Evolutionary conservation across 1,284 basidiomycete species (phyloP).

Genomic region (Ganoderma boninense): DNA sequence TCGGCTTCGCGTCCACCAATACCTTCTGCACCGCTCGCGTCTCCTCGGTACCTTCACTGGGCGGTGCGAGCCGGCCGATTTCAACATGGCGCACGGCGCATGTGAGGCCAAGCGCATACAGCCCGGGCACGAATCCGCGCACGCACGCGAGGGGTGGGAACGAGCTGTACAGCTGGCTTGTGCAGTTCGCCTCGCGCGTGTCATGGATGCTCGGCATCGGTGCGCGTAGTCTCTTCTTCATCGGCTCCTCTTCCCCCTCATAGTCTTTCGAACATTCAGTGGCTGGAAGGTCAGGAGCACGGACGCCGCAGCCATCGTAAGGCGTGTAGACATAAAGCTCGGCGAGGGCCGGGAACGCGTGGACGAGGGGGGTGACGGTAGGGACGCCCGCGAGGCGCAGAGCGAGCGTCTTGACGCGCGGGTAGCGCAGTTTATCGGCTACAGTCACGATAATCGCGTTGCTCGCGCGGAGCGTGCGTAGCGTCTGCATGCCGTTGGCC

Average conservation of each 20-base stretch:
- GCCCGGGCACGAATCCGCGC: slow-evolving; percentile 26
- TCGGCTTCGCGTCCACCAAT: slow-evolving; percentile 21
- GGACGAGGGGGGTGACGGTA: slow-evolving; percentile 29
- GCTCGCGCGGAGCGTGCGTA: slow-evolving; percentile 21
- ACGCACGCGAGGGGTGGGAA: slow-evolving; percentile 25
- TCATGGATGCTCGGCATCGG: slow-evolving; percentile 21
- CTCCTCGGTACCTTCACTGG: slow-evolving; percentile 17
- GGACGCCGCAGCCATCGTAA: slow-evolving; percentile 25
- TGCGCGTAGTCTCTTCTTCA: background rate
- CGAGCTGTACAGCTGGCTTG: slow-evolving; percentile 25
- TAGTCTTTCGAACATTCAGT: background rate
- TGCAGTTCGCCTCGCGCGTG: slow-evolving; percentile 26
- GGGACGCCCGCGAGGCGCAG: slow-evolving; percentile 27
- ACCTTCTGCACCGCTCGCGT: slow-evolving; percentile 16
- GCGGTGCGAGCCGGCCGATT: slow-evolving; percentile 22
- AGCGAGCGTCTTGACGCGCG: slow-evolving; percentile 22
- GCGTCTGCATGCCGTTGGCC: slow-evolving; percentile 19
- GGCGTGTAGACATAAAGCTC: slow-evolving; percentile 31
- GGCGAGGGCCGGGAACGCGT: slow-evolving; percentile 25
- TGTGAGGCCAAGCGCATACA: slow-evolving; percentile 26
- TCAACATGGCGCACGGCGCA: slow-evolving; percentile 21
- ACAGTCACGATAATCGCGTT: slow-evolving; percentile 26
- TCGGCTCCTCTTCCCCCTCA: too few species aligned
- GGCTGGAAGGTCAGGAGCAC: background rate
- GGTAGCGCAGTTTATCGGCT: slow-evolving; percentile 26